These are phyloP conservation scores for Nannochloropsis salina DNA, from an alignment of 108 stramenopile species.

Conservation along the genomic window DNA sequence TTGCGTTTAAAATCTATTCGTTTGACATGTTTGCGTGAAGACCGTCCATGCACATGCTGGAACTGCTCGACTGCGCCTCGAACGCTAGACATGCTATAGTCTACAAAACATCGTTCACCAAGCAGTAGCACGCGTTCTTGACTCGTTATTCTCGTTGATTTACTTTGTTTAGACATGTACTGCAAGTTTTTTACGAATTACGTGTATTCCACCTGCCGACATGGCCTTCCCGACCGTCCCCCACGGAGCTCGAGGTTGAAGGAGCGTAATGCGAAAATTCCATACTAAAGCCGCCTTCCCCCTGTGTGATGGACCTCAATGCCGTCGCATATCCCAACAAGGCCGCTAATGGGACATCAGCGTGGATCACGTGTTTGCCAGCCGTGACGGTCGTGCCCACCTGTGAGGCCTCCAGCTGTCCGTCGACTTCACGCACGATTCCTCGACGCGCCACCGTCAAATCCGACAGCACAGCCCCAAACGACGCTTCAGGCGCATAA, in stretches of 20 bases:
- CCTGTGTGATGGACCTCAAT: constrained; percentile 37
- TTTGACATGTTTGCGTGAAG: too few relatives aligned
- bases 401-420: background rate
- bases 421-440: constrained; percentile 27
- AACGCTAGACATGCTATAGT: too few relatives aligned
- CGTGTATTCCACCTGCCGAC: background rate
- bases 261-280: constrained; percentile 38
- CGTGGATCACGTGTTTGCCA: constrained; percentile 27
- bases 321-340: constrained; percentile 44
- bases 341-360: constrained; percentile 30
- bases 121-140: background rate
- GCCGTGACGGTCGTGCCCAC: background rate
- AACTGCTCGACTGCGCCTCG: too few relatives aligned
- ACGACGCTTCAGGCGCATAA: constrained; percentile 26
- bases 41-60: too few relatives aligned
- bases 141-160: background rate
- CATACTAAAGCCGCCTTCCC: constrained; percentile 45
- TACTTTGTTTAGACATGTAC: background rate
- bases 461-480: constrained; percentile 41
- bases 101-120: background rate
- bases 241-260: background rate
- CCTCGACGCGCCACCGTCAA: constrained; percentile 37
- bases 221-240: background rate
- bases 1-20: too few relatives aligned
- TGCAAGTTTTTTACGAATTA: background rate